These are phyloP conservation scores for Lepidium aucheri DNA, from an alignment of 345 rosid genomes.

Conservation along the genomic window DNA sequence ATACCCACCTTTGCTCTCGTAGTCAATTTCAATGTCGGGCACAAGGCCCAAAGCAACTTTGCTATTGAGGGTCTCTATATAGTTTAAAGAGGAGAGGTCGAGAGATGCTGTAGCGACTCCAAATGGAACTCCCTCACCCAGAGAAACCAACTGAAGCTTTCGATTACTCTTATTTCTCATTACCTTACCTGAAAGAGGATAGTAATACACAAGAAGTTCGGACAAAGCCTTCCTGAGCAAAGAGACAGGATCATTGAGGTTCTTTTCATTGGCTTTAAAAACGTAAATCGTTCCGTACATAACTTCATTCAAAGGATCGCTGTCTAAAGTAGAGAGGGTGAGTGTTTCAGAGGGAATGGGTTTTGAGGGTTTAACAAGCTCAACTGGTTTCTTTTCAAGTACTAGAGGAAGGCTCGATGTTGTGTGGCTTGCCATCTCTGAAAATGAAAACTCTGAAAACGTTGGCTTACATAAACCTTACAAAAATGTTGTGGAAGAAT, in stretches of 20 bases:
- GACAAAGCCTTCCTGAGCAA: slow-evolving; percentile 40
- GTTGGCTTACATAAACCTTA: too few species aligned
- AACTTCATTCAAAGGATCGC: slow-evolving; percentile 19
- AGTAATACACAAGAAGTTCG: slow-evolving; percentile 36
- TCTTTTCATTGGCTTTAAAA: slow-evolving; percentile 16
- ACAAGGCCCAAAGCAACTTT: slow-evolving; percentile 20
- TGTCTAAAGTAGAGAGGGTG: slow-evolving; percentile 36
- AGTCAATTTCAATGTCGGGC: neutral
- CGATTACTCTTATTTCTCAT: slow-evolving; percentile 24
- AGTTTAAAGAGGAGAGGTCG: slow-evolving; percentile 25
- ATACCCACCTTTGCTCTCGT: slow-evolving; percentile 9
- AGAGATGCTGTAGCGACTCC: slow-evolving; percentile 23
- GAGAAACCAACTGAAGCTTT: slow-evolving; percentile 26
- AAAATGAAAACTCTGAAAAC: too few species aligned
- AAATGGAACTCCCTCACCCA: slow-evolving; percentile 42
- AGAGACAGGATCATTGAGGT: slow-evolving; percentile 1
- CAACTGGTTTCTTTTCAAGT: neutral
- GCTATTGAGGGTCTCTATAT: slow-evolving; percentile 30
- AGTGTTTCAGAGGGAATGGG: slow-evolving; percentile 28
- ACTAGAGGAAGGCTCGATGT: neutral
- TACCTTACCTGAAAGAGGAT: slow-evolving; percentile 47
- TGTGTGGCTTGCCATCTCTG: neutral
- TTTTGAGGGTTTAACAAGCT: slow-evolving; percentile 33
- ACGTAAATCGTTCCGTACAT: slow-evolving; percentile 30
- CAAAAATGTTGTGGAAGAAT: too few species aligned